Base-by-base conservation (phyloP, 2,329 filamentous ascomycete genomes). In the Diaporthe sp. region DNA sequence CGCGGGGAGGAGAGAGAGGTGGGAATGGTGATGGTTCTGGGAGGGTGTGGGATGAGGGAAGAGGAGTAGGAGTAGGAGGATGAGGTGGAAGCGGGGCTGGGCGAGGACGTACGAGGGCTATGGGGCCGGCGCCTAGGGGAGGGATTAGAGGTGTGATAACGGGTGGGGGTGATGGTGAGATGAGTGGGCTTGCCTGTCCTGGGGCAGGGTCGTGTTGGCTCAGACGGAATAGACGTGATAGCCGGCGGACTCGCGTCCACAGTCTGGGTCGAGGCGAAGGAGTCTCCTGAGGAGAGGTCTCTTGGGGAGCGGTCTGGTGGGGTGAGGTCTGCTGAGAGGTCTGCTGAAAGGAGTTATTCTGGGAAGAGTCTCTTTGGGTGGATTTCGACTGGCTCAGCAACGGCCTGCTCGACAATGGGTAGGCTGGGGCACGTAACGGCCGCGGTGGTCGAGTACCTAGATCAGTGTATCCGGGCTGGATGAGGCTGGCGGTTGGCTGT, bases 331-430 rank as follows among this genome's bases (percentile, higher is more conserved):
- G 59, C 25, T 22, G 42, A 10, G 25, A 13, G 39, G 8, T 9
- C 8, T 22, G 59, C 39, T 3, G 15, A 22, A 25, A 25, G 19
- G 25, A 19, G 15, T 17, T 8, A 28, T 31, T 1, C 37, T 19
- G 59, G 3, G 12, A 31, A 1, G 25, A 5, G 25, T 15, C 22
- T 9, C 2, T 65, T 3, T 15, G 42, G 22, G 12, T 2, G 2
- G 42, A 17, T 0, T 19, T 5, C 17, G 46, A 19, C 34, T 55
- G 46, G 34, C 9, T 9, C 34, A 69, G 34, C 15, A 69, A 31
- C 34, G 65, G 65, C 34, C 65, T 53, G 34, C 34, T 69, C 49
- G 65, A 39, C 49, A 69, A 15, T 5, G 65, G 65, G 3, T 69
- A 69, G 2, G 15, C 31, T 19, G 65, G 65, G 4, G 65, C 46